A percentile compares a stretch with the other conserved stretches of the same genome.
Evolutionary conservation across 305 asterid species (phyloP).

Genomic region (Plantago coronopus): DNA sequence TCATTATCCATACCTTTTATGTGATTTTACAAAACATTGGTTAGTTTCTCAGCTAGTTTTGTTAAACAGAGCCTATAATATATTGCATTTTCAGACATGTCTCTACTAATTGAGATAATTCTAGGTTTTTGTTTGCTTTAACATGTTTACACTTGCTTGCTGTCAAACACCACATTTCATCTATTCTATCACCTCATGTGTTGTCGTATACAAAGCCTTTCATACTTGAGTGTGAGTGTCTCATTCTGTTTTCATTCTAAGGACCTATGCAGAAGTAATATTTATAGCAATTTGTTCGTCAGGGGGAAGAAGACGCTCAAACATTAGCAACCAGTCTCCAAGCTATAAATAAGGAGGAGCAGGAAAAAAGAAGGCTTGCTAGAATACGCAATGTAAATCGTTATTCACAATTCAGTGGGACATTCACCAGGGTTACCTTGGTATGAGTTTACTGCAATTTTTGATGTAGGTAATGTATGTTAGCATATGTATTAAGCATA

Average conservation of each 20-base stretch:
- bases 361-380: slow-evolving; percentile 53
- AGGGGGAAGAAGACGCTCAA: slow-evolving; percentile 65
- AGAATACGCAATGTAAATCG: slow-evolving; percentile 52
- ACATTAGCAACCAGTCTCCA: slow-evolving; percentile 52
- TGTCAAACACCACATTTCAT: neutral
- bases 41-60: too few relatives aligned
- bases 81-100: too few relatives aligned
- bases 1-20: too few relatives aligned
- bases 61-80: too few relatives aligned
- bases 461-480: slow-evolving; percentile 16
- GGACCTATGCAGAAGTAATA: slow-evolving; percentile 5
- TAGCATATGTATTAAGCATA: slow-evolving; percentile 1
- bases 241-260: slow-evolving; percentile 20
- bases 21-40: too few relatives aligned
- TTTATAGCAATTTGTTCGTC: slow-evolving; percentile 20
- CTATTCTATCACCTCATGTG: neutral
- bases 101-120: neutral
- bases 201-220: neutral
- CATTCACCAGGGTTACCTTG: slow-evolving; percentile 76
- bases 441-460: slow-evolving; percentile 39
- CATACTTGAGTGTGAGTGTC: neutral
- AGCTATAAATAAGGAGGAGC: slow-evolving; percentile 72
- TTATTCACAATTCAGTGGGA: slow-evolving; percentile 77
- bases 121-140: neutral
- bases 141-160: neutral